Evolutionary conservation across 495 filamentous ascomycete species (phyloP).

Genomic region (Parmelia sp.): DNA sequence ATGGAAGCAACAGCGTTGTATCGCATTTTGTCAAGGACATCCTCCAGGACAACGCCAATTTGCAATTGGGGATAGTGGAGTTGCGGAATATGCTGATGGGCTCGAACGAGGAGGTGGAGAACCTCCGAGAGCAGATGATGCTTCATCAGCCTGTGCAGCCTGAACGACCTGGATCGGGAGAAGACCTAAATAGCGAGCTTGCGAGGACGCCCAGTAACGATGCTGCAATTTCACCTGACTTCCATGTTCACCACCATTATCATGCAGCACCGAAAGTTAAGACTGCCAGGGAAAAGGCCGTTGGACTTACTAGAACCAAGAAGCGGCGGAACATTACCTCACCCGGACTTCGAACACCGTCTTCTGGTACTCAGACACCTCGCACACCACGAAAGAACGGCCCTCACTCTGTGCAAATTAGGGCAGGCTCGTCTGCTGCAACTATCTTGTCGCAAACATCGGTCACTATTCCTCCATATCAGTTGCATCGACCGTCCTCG

Average conservation of each 20-base stretch:
- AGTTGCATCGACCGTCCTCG: constrained; percentile 55
- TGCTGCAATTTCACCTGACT: constrained; percentile 52
- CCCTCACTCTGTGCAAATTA: constrained; percentile 38
- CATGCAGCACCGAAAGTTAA: constrained; percentile 53
- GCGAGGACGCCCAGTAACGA: constrained; percentile 44
- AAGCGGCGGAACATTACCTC: constrained; percentile 62
- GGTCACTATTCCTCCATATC: constrained; percentile 48
- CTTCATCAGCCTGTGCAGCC: constrained; percentile 62
- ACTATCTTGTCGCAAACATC: constrained; percentile 59
- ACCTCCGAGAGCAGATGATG: constrained; percentile 73
- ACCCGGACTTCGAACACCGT: constrained; percentile 54
- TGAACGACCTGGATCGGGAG: constrained; percentile 26
- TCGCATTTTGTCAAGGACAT: constrained; percentile 94
- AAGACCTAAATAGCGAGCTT: constrained; percentile 65
- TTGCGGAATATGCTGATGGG: constrained; percentile 83
- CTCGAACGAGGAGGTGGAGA: constrained; percentile 91
- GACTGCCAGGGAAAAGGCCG: constrained; percentile 42
- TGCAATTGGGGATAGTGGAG: constrained; percentile 85
- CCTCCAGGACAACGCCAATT: constrained; percentile 86
- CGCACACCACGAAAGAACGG: constrained; percentile 38
- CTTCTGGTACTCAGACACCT: constrained; percentile 37
- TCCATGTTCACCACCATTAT: constrained; percentile 92
- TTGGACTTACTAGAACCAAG: constrained; percentile 51
- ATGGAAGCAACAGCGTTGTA: constrained; percentile 60
- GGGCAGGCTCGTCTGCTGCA: constrained; percentile 45